These are phyloP conservation scores for Lactarius quietus DNA, from an alignment of 768 basidiomycete species.

Conservation along the genomic window DNA sequence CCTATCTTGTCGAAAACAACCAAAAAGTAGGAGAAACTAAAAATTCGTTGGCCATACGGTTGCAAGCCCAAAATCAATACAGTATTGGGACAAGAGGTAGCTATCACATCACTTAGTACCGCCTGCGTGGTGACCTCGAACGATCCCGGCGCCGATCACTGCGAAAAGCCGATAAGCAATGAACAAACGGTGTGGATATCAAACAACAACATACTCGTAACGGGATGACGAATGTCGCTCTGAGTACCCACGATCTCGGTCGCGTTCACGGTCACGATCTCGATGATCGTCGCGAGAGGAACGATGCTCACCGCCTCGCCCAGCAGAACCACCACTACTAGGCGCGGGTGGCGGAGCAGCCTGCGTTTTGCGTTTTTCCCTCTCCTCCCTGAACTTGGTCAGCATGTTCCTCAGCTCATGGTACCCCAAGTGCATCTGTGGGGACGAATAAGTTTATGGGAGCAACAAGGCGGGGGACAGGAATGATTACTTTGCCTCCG, in stretches of 20 bases:
- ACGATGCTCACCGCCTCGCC: slow-evolving; percentile 48
- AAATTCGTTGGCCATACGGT: not conserved
- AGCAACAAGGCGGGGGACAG: not conserved
- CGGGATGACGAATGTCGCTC: slow-evolving; percentile 26
- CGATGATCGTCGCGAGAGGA: slow-evolving; percentile 59
- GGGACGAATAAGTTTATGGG: not conserved
- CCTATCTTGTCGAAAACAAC: not conserved
- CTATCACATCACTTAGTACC: slow-evolving; percentile 16
- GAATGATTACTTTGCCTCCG: slow-evolving; percentile 85
- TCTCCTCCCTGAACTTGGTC: slow-evolving; percentile 83
- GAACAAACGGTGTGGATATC: not conserved
- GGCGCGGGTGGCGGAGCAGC: slow-evolving; percentile 38
- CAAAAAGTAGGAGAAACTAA: not conserved
- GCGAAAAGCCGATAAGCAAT: slow-evolving; percentile 5
- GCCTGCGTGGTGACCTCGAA: slow-evolving; percentile 26
- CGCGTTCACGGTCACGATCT: slow-evolving; percentile 69
- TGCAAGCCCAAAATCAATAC: not conserved
- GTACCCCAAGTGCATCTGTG: slow-evolving; percentile 97
- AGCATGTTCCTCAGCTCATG: slow-evolving; percentile 97
- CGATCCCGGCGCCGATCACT: slow-evolving; percentile 26
- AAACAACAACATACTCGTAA: slow-evolving; percentile 20
- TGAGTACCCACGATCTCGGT: slow-evolving; percentile 76
- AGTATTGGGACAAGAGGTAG: not conserved
- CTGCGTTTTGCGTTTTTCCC: slow-evolving; percentile 70
- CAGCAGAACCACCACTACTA: slow-evolving; percentile 33